Conservation (phyloP, 148 eudicot genomes). For the Cornus controversa region DNA sequence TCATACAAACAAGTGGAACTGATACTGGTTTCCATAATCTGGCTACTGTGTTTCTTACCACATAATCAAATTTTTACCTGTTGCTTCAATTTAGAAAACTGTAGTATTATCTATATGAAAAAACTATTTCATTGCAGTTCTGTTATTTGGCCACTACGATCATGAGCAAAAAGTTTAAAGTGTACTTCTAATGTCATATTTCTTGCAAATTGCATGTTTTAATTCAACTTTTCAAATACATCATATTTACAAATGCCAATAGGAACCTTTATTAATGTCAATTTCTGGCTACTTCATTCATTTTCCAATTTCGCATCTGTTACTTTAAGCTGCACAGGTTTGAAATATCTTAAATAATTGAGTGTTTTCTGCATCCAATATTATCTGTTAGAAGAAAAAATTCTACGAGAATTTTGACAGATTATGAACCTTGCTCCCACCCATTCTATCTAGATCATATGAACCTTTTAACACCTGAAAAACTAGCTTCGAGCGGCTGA, state of each 20-base stretch:
- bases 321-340: too few relatives aligned
- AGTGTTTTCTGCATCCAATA: not conserved
- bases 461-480: not conserved
- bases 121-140: not conserved
- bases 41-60: conserved; percentile 1
- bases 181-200: not conserved
- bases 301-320: too few relatives aligned
- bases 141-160: not conserved
- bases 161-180: not conserved
- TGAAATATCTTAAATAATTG: too few relatives aligned
- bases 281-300: too few relatives aligned
- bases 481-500: not conserved
- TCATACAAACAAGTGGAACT: not conserved
- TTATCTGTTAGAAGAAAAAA: not conserved
- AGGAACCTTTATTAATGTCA: too few relatives aligned
- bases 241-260: too few relatives aligned
- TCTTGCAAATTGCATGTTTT: not conserved
- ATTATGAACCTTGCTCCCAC: not conserved
- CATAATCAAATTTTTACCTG: not conserved
- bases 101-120: not conserved
- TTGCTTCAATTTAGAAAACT: not conserved
- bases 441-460: not conserved
- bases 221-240: not conserved
- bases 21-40: not conserved
- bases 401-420: too few relatives aligned